These are phyloP conservation scores for Streptanthus diversifolius DNA, from an alignment of 345 rosid genomes.

Conservation along the genomic window DNA sequence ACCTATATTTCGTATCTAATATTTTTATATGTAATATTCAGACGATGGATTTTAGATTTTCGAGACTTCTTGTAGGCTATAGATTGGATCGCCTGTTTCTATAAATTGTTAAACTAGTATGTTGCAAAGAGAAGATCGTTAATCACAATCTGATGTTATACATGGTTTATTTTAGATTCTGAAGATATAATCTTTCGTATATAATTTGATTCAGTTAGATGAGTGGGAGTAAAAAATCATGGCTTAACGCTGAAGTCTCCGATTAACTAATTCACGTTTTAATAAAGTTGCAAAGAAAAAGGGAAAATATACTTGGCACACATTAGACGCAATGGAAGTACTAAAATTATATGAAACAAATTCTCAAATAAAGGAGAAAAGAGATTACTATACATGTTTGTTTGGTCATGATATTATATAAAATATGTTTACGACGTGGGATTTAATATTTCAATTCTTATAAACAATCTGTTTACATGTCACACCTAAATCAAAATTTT, in stretches of 20 bases:
- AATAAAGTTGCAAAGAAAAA: slow-evolving; percentile 23
- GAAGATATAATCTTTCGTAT: neutral
- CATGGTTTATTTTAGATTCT: neutral
- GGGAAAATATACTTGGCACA: slow-evolving; percentile 23
- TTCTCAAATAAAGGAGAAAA: neutral
- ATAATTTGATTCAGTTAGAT: neutral
- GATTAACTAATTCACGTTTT: slow-evolving; percentile 20
- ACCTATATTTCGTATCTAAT: neutral
- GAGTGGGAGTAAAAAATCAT: neutral
- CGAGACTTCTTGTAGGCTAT: neutral
- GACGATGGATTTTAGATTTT: neutral
- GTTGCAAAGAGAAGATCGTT: neutral
- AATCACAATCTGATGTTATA: neutral
- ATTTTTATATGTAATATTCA: neutral
- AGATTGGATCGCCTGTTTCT: neutral
- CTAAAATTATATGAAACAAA: neutral
- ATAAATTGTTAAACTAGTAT: neutral
- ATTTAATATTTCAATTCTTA: neutral
- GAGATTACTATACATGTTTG: neutral
- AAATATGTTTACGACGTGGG: slow-evolving; percentile 10
- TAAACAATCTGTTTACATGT: neutral
- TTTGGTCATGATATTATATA: neutral
- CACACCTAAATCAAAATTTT: neutral
- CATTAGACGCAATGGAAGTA: slow-evolving; percentile 23
- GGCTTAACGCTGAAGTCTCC: slow-evolving; percentile 31